A percentile compares a stretch with the other conserved stretches of the same genome.
phyloP scores from a whole-genome alignment of 768 basidiomycete genomes.

The Suillus placidus region DNA sequence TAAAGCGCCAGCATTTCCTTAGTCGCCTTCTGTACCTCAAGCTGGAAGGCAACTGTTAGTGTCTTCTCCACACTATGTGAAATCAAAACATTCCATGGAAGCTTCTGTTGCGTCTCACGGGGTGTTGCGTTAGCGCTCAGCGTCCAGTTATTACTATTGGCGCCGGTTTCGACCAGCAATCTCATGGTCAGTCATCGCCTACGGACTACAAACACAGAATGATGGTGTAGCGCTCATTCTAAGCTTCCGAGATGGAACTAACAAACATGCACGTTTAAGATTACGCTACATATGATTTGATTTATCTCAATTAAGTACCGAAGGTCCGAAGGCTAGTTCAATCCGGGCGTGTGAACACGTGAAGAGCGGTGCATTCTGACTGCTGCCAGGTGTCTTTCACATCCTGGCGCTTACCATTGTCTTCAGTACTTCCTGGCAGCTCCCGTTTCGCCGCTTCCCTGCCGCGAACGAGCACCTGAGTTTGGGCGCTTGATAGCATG shows the following conservation, averaged over 20 bases:
- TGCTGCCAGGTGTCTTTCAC: neutral
- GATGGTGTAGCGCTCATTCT: neutral
- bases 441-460: neutral
- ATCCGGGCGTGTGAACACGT: neutral
- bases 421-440: neutral
- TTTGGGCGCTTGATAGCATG: neutral
- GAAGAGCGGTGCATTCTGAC: neutral
- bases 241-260: neutral
- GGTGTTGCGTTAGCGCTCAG: neutral
- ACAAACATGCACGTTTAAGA: neutral
- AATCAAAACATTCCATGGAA: neutral
- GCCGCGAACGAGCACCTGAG: neutral
- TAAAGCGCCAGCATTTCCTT: neutral
- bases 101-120: neutral
- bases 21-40: neutral
- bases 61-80: neutral
- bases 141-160: neutral
- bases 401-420: neutral
- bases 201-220: neutral
- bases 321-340: no score
- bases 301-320: neutral
- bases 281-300: neutral
- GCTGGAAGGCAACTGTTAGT: neutral
- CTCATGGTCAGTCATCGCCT: neutral
- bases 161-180: neutral